Conservation (phyloP, 306 rosid species). For the Ceratonia siliqua region DNA sequence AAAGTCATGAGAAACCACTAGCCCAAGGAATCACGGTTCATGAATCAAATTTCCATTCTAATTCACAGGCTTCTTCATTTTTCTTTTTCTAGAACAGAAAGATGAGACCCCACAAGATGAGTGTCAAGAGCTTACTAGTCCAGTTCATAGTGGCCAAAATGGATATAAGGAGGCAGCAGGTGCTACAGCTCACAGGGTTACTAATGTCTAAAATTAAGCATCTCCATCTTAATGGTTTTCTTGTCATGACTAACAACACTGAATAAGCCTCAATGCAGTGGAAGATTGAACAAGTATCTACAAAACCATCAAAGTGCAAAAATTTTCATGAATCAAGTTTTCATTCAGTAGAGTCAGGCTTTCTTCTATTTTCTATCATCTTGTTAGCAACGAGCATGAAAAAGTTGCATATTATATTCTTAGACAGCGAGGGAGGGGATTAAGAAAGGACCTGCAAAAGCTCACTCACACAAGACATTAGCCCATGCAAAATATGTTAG, state of each 20-base stretch:
- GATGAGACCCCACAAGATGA: neutral
- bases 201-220: neutral
- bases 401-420: neutral
- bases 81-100: neutral
- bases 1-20: constrained; percentile 1
- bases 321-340: neutral
- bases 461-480: neutral
- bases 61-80: neutral
- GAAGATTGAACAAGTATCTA: neutral
- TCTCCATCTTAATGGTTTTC: neutral
- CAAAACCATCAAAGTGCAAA: constrained; percentile 2
- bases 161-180: constrained; percentile 11
- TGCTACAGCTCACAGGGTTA: neutral
- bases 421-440: neutral
- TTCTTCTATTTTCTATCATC: neutral
- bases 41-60: neutral
- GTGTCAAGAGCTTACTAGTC: neutral
- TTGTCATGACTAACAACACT: neutral
- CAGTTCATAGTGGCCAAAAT: constrained; percentile 2
- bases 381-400: neutral
- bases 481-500: neutral
- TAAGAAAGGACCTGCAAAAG: neutral
- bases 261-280: neutral
- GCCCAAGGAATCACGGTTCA: neutral
- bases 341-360: neutral